phyloP scores from a whole-genome alignment of 805 yeast genomes.

The Candida suzukii region DNA sequence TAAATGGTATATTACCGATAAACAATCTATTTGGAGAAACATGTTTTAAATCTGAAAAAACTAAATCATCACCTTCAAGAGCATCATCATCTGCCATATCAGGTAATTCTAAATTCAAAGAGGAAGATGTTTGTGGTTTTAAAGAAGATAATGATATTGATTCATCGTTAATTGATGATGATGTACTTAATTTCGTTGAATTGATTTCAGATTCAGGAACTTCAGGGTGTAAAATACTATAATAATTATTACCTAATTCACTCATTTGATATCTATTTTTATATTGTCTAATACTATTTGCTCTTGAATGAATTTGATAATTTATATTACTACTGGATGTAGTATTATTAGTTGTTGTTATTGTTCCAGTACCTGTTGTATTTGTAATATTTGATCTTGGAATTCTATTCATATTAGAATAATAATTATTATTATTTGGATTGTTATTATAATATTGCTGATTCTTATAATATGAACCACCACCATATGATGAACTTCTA shows the following conservation, averaged over 20 bases:
- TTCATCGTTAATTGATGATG: neutral
- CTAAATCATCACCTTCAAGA: slow-evolving; percentile 19
- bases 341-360: neutral
- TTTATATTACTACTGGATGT: neutral
- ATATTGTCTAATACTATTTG: neutral
- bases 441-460: neutral
- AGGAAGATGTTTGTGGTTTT: no score
- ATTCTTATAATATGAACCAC: no score
- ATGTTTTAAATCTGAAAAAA: slow-evolving; percentile 21
- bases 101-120: neutral
- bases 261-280: neutral
- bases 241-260: slow-evolving; percentile 19
- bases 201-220: slow-evolving; percentile 8
- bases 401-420: no score
- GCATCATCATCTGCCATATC: slow-evolving; percentile 4
- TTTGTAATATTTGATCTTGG: no score
- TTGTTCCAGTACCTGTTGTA: no score
- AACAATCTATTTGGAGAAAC: slow-evolving; percentile 40
- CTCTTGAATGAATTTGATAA: neutral
- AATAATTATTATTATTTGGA: neutral
- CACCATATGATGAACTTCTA: no score
- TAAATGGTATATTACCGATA: slow-evolving; percentile 50
- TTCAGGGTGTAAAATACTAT: slow-evolving; percentile 17
- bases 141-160: neutral
- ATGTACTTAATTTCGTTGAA: neutral